phyloP scores from a whole-genome alignment of 495 filamentous ascomycete genomes.

The Lepraria neglecta region DNA sequence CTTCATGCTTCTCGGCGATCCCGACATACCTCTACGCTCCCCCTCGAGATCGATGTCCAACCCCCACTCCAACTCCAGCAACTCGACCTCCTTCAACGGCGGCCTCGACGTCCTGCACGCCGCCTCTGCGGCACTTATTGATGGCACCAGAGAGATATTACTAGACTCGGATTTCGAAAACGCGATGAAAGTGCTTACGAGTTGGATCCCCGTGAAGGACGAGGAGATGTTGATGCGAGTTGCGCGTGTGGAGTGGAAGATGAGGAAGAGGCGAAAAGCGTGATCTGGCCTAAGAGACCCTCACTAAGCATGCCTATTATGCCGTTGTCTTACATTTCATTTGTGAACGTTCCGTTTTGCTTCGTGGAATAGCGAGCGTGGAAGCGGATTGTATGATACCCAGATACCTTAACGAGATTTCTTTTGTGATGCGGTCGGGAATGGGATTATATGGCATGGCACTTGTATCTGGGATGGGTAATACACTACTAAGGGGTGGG shows the following conservation, averaged over 20 bases:
- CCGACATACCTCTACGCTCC: slow-evolving; percentile 14
- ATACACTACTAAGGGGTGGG: too few relatives aligned
- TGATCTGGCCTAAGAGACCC: slow-evolving; percentile 15
- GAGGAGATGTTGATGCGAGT: slow-evolving; percentile 94
- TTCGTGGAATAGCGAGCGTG: neutral
- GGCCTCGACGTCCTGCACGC: slow-evolving; percentile 89
- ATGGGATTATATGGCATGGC: too few relatives aligned
- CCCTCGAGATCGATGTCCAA: slow-evolving; percentile 11
- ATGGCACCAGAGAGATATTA: slow-evolving; percentile 84
- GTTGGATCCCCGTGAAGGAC: slow-evolving; percentile 91
- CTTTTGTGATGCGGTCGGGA: too few relatives aligned
- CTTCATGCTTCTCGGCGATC: slow-evolving; percentile 92
- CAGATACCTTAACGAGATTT: too few relatives aligned
- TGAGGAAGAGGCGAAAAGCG: slow-evolving; percentile 48
- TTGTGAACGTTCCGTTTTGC: neutral
- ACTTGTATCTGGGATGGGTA: too few relatives aligned
- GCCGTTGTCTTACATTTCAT: too few relatives aligned
- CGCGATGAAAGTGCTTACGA: slow-evolving; percentile 94
- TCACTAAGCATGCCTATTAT: too few relatives aligned
- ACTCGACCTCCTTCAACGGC: slow-evolving; percentile 44
- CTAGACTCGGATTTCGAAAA: slow-evolving; percentile 96
- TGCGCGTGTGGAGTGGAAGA: slow-evolving; percentile 84
- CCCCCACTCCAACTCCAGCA: slow-evolving; percentile 14
- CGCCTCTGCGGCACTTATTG: slow-evolving; percentile 81
- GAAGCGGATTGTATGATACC: too few relatives aligned